Conservation (phyloP, 192 early-diverging fungal genomes). For the Pecoramyces ruminantium region DNA sequence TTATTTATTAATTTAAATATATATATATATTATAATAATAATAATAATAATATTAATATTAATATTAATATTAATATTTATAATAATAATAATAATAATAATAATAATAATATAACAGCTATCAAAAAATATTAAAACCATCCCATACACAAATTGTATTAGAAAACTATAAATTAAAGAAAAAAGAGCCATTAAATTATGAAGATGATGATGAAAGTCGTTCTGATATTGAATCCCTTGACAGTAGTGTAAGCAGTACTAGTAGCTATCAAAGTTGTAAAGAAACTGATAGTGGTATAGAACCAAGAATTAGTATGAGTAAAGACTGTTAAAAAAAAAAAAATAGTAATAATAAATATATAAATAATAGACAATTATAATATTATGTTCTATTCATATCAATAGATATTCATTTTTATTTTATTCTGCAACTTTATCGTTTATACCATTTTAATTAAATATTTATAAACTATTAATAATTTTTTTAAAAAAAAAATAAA, state of each 20-base stretch:
- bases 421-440: too few species aligned
- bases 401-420: too few species aligned
- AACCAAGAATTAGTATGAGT: background rate
- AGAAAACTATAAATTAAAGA: background rate
- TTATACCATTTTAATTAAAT: too few species aligned
- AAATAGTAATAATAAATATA: background rate
- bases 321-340: background rate
- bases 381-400: too few species aligned
- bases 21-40: too few species aligned
- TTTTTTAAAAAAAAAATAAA: too few species aligned
- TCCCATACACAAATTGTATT: background rate
- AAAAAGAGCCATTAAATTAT: background rate
- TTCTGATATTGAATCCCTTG: background rate
- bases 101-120: background rate
- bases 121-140: background rate
- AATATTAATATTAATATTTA: too few species aligned
- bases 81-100: too few species aligned
- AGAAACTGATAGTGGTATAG: background rate
- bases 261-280: background rate
- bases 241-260: background rate
- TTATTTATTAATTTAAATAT: too few species aligned
- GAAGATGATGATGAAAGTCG: background rate
- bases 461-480: too few species aligned
- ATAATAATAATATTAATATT: too few species aligned
- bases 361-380: too few species aligned